Evolutionary conservation across 768 basidiomycete genomes (phyloP), one percentile per base, ranked within the genome.

Genomic region (Phanerochaete sordida): DNA sequence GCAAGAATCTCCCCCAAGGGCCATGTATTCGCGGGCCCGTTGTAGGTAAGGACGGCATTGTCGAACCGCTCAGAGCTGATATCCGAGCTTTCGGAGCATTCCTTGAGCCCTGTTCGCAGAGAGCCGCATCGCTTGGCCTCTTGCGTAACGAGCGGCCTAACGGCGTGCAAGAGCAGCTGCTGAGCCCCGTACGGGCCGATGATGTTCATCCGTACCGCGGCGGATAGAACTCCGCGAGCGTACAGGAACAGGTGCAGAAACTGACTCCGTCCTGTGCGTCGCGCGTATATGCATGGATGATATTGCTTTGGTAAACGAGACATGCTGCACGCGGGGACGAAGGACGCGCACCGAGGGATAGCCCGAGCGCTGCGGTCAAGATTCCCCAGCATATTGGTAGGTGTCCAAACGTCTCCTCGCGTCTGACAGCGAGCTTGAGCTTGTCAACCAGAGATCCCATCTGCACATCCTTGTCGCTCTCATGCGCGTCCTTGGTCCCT

Each of bases 161-260:
- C 78, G 23, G 82, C 79, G 65, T 91, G 89, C 47, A 95, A 74
- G 8, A 99, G 77, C 19, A 96, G 74, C 64, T 95, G 93, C 66
- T 98, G 95, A 0, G 97, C 84, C 21, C 84, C 84, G 72, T 99
- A 99, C 0, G 97, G 97, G 0, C 97, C 97, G 64, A 97, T 80
- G 26, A 84, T 83, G 72, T 98, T 98, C 67, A 98, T 79, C 7
- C 97, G 85, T 19, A 99, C 91, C 1, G 94, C 88, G 4, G 95
- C 93, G 8, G 95, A 98, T 46, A 98, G 79, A 54, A 98, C 75
- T 56, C 93, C 84, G 15, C 97, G 84, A 3, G 92, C 91, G 65
- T 98, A 93, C 5, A 99, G 84, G 76, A 97, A 98, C 31, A 98
- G 84, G 67, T 95, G 90, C 15, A 99, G 84, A 69, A 91, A 90